Conservation (phyloP, 208 protist genomes). For the Vickermania ingenoplastis region DNA sequence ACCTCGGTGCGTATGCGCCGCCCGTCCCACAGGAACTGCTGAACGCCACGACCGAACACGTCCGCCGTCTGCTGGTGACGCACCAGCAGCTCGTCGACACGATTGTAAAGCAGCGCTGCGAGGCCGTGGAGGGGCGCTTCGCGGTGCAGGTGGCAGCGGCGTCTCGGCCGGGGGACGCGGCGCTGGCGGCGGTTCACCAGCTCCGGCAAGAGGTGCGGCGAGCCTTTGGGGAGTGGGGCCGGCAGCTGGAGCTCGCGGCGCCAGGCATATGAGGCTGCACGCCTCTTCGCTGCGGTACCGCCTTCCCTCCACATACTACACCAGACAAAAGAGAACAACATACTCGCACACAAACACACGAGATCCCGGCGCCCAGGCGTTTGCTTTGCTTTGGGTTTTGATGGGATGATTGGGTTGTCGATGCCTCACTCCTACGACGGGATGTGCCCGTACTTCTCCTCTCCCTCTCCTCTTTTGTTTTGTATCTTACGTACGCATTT, state of each 20-base stretch:
- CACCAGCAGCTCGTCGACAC: constrained; percentile 67
- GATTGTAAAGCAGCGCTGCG: constrained; percentile 56
- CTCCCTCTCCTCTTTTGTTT: no score
- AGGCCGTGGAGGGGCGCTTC: constrained; percentile 24
- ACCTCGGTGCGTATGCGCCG: no score
- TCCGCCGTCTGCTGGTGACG: constrained; percentile 52
- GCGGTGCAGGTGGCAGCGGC: constrained; percentile 4
- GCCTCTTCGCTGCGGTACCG: background rate
- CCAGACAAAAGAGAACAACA: no score
- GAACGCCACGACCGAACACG: constrained; percentile 52
- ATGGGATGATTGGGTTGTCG: background rate
- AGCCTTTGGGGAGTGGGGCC: constrained; percentile 49
- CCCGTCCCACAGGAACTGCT: constrained; percentile 39
- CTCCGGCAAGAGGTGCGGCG: constrained; percentile 54
- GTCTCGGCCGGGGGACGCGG: constrained; percentile 36
- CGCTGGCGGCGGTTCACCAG: constrained; percentile 39
- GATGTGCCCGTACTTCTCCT: background rate
- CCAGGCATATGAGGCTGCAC: constrained; percentile 33
- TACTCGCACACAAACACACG: background rate
- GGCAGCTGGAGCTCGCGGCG: constrained; percentile 58
- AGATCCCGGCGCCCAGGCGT: background rate
- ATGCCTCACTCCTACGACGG: background rate
- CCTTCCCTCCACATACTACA: no score
- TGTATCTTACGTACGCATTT: no score
- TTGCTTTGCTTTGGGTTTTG: background rate